Conservation (phyloP, 108 stramenopile genomes). For the Pseudonitzschia multistriata region DNA sequence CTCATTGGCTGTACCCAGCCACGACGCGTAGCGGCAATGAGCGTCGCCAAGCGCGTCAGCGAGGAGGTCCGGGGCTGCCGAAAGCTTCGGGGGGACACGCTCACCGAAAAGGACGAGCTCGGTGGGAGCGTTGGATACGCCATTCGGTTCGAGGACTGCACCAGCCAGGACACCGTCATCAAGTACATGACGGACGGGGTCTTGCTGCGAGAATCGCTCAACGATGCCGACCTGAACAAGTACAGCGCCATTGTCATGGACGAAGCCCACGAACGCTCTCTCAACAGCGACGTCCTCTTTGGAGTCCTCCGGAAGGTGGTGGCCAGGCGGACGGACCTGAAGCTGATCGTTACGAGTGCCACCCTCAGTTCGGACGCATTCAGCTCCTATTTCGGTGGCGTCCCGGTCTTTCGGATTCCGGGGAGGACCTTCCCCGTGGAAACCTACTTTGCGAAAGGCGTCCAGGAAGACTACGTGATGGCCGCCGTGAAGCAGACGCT, state of each 20-base stretch:
- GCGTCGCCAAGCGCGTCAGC: slow-evolving; percentile 97
- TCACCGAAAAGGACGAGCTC: slow-evolving; percentile 79
- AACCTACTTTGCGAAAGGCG: slow-evolving; percentile 87
- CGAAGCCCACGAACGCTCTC: slow-evolving; percentile 95
- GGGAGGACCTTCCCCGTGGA: slow-evolving; percentile 96
- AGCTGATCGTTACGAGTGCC: slow-evolving; percentile 97
- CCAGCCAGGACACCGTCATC: slow-evolving; percentile 78
- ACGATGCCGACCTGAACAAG: slow-evolving; percentile 92
- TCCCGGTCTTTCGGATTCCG: slow-evolving; percentile 94
- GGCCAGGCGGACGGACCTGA: slow-evolving; percentile 90
- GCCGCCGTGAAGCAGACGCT: slow-evolving; percentile 97
- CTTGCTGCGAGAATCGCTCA: slow-evolving; percentile 91
- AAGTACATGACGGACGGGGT: slow-evolving; percentile 99
- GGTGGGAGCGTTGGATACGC: slow-evolving; percentile 97
- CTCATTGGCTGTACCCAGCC: slow-evolving; percentile 97
- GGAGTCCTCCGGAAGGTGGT: slow-evolving; percentile 94
- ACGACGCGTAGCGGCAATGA: slow-evolving; percentile 98
- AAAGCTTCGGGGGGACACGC: slow-evolving; percentile 42
- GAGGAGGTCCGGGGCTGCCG: slow-evolving; percentile 89
- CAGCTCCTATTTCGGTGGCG: slow-evolving; percentile 95
- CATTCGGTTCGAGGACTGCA: slow-evolving; percentile 98
- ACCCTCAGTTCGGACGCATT: slow-evolving; percentile 96
- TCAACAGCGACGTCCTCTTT: slow-evolving; percentile 98
- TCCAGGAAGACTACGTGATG: slow-evolving; percentile 97
- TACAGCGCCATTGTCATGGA: slow-evolving; percentile 95